Conservation (phyloP, 2,329 filamentous ascomycete species). For the Cordyceps farinosa region DNA sequence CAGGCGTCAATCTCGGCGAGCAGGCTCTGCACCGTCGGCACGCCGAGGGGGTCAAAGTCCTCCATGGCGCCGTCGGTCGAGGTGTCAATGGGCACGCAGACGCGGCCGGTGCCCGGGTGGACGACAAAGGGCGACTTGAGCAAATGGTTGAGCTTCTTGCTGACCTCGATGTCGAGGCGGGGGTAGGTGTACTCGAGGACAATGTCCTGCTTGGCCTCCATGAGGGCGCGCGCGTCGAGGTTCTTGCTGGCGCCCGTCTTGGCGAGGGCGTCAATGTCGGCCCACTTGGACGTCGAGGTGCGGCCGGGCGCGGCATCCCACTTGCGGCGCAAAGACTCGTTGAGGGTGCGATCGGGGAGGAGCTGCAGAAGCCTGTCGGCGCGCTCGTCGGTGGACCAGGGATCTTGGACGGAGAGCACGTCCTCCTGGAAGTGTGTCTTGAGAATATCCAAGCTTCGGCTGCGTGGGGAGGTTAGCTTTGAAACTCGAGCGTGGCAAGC, state of each 20-base stretch:
- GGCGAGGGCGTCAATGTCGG: constrained; percentile 84
- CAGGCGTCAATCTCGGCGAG: constrained; percentile 84
- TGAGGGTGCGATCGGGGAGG: constrained; percentile 75
- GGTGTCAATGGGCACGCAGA: constrained; percentile 92
- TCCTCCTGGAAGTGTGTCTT: constrained; percentile 80
- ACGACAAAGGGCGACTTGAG: constrained; percentile 96
- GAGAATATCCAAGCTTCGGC: constrained; percentile 80
- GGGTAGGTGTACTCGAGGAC: constrained; percentile 98
- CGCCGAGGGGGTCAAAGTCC: constrained; percentile 78
- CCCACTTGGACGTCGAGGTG: constrained; percentile 79
- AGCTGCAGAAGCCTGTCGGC: constrained; percentile 77
- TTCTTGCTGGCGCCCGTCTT: constrained; percentile 69
- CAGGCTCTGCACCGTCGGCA: constrained; percentile 85
- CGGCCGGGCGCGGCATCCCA: constrained; percentile 83
- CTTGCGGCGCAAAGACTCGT: constrained; percentile 77
- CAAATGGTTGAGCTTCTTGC: constrained; percentile 96
- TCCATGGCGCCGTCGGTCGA: constrained; percentile 54
- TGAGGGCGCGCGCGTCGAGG: constrained; percentile 69
- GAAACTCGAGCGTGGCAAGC: too few relatives aligned
- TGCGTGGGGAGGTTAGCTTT: constrained; percentile 26
- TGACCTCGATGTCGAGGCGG: constrained; percentile 92
- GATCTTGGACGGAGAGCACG: constrained; percentile 80
- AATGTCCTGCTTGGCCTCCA: constrained; percentile 92
- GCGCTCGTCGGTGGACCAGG: constrained; percentile 69
- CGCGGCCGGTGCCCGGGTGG: constrained; percentile 87